These are phyloP conservation scores for Penicillium decumbens DNA, from an alignment of 2,329 filamentous ascomycete genomes.

Conservation along the genomic window DNA sequence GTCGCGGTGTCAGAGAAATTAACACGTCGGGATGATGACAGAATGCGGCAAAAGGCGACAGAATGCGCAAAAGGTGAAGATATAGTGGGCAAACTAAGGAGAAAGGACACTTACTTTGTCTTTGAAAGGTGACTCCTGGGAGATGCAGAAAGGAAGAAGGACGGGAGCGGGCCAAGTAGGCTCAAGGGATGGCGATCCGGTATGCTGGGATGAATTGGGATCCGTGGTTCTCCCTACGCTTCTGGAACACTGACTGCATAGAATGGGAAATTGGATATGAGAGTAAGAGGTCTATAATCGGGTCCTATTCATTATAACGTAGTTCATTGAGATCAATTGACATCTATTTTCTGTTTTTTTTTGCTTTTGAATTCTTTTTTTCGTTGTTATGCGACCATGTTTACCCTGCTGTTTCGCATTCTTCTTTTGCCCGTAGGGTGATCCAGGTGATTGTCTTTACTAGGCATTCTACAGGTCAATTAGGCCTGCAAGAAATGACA, in stretches of 20 bases:
- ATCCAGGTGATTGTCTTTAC: neutral
- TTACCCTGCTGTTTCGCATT: constrained; percentile 1
- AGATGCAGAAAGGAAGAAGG: constrained; percentile 6
- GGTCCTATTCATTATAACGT: neutral
- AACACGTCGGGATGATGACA: constrained; percentile 14
- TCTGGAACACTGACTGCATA: constrained; percentile 6
- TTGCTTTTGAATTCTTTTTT: neutral
- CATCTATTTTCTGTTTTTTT: neutral
- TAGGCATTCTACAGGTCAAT: constrained; percentile 1
- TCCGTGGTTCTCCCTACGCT: constrained; percentile 13
- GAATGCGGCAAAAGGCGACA: neutral
- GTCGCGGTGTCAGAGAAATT: constrained; percentile 10
- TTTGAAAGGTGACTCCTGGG: neutral
- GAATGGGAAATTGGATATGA: neutral
- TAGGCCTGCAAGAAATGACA: constrained; percentile 3
- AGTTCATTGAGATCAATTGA: constrained; percentile 1
- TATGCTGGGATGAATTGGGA: constrained; percentile 9
- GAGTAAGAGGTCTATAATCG: neutral
- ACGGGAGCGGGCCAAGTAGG: constrained; percentile 18
- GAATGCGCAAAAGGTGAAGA: neutral
- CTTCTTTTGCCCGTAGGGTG: constrained; percentile 2
- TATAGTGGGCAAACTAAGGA: neutral
- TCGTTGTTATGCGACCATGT: constrained; percentile 1
- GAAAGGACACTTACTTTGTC: constrained; percentile 3
- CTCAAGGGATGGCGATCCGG: constrained; percentile 13